These are phyloP conservation scores for Aegilops bicornis DNA, from an alignment of 176 grass and related monocot species.

Conservation along the genomic window DNA sequence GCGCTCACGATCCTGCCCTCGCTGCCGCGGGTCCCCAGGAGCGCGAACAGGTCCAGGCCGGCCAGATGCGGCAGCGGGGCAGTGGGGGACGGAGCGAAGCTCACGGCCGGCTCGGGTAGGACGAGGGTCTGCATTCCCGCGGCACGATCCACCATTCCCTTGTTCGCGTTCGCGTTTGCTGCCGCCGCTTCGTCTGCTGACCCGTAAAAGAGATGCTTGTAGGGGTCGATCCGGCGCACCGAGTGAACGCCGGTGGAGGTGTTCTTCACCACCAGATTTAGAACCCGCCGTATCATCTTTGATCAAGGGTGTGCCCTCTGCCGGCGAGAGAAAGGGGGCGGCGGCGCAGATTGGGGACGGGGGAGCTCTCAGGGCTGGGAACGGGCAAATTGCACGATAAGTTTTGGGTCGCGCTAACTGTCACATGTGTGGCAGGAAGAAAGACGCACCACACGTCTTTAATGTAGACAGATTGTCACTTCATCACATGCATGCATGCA, in stretches of 20 bases:
- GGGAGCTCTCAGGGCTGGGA: too few species aligned
- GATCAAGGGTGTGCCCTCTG: too few species aligned
- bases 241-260: not conserved
- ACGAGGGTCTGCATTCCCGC: not conserved
- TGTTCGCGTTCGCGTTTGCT: not conserved
- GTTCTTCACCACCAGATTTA: not conserved
- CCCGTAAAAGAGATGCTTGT: not conserved
- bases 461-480: too few species aligned
- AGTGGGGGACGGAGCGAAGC: not conserved
- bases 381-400: too few species aligned
- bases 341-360: too few species aligned
- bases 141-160: not conserved
- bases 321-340: too few species aligned
- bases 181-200: not conserved
- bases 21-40: not conserved
- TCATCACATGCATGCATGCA: too few species aligned
- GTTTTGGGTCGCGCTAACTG: too few species aligned
- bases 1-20: not conserved
- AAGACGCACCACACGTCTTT: too few species aligned
- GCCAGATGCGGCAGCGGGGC: not conserved
- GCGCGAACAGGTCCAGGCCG: not conserved
- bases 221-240: not conserved
- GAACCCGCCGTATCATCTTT: not conserved
- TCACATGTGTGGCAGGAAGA: too few species aligned
- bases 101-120: not conserved